Base-by-base conservation (phyloP, 257 asterid genomes). In the Osmanthus fragrans region DNA sequence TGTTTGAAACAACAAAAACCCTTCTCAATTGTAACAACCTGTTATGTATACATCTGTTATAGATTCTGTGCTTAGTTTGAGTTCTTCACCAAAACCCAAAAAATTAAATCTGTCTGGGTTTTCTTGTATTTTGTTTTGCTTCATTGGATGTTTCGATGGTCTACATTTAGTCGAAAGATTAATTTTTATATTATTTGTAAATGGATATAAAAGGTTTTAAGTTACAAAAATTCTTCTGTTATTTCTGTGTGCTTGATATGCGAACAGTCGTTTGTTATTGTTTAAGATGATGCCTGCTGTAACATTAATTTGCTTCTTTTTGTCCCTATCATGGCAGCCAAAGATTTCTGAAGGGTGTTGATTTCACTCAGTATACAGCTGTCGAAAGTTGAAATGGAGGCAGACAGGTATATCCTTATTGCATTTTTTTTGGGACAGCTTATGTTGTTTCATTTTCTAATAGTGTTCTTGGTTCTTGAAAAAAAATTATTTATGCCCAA, bases 321-420 rank as follows among this genome's bases (percentile, higher is more conserved):
- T 5, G 67, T 19, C 39, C 71, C 8, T 74, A 56, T 54, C 47
- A 4, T 71, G 69, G 84, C 79, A 73, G 89, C 71, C 71, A 70
- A 68, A 64, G 81, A 82, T 60, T 60, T 76, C 64, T 51, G 45
- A 33, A 69, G 67, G 56, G 77, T 39, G 45, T 74, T 80, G 51
- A n/a, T 39, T 78, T 58, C 66, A 16, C 39, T 0, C 75, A 32
- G 21, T 58, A 19, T 63, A 72, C 65, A 65, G 70, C 60, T 73
- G n/a, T 47, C n/a, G 56, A 71, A 12, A 30, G 79, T 74, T 71
- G 77, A 71, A 37, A 84, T 87, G 90, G 90, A 87, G 72, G 86
- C 84, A 29, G 90, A 87, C 77, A 87, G 90, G 90, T 87, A 79
- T 8, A 21, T 7, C 19, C 29, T 39, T 45, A 49, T 21, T 71